Conservation (phyloP, 2,329 filamentous ascomycete genomes). For the Sclerotinia glacialis region DNA sequence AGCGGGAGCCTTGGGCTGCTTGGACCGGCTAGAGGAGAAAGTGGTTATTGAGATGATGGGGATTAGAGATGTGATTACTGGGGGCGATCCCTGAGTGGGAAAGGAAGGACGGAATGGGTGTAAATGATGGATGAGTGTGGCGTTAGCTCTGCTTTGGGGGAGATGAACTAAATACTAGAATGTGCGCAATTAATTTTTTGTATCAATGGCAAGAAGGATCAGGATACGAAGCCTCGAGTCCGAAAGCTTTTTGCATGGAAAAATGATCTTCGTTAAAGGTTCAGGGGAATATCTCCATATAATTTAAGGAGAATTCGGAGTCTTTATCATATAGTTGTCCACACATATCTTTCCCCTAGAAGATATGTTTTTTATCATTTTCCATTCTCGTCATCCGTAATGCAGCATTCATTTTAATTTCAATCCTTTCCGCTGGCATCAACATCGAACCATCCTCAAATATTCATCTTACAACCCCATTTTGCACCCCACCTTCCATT, state of each 20-base stretch:
- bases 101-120: neutral
- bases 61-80: conserved; percentile 36
- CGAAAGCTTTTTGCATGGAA: neutral
- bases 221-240: neutral
- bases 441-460: neutral
- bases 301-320: neutral
- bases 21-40: conserved; percentile 69
- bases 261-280: conserved; percentile 6
- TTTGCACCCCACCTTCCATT: neutral
- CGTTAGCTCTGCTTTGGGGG: conserved; percentile 4
- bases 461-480: conserved; percentile 4
- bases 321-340: conserved; percentile 2
- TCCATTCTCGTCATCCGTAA: neutral
- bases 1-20: conserved; percentile 20
- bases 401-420: conserved; percentile 1
- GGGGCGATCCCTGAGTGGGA: conserved; percentile 26
- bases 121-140: conserved; percentile 9
- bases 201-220: conserved; percentile 3
- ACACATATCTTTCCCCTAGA: conserved; percentile 1
- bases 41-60: conserved; percentile 63
- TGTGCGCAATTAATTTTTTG: conserved; percentile 14
- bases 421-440: neutral
- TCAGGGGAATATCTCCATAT: neutral
- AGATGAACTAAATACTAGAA: conserved; percentile 12
- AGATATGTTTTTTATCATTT: neutral